These are phyloP conservation scores for Lepidium aucheri DNA, from an alignment of 345 rosid species.

Conservation along the genomic window DNA sequence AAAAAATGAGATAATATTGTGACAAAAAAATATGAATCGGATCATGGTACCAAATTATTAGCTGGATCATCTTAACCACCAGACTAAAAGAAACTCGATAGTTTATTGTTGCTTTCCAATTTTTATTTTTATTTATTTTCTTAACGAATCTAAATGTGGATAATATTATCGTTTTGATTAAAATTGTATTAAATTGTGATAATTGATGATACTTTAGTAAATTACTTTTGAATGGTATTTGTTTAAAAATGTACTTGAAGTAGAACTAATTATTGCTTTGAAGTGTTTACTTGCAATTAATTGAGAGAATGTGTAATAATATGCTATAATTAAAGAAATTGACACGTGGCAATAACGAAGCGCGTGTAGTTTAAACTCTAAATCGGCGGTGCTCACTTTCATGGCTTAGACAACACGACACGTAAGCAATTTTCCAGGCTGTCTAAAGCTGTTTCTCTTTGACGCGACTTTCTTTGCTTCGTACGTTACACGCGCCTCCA, in stretches of 20 bases:
- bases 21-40: no score
- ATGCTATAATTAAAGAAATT: not conserved
- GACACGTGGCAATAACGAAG: not conserved
- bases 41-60: no score
- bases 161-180: not conserved
- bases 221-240: not conserved
- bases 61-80: no score
- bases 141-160: not conserved
- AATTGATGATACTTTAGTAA: not conserved
- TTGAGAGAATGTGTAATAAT: no score
- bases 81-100: no score
- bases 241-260: not conserved
- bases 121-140: not conserved
- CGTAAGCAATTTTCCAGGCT: constrained; percentile 15
- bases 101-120: not conserved
- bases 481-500: constrained; percentile 9
- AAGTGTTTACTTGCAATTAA: no score
- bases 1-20: no score
- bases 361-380: constrained; percentile 2
- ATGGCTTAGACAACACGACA: constrained; percentile 22
- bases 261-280: not conserved
- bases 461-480: constrained; percentile 9
- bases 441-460: constrained; percentile 3
- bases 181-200: not conserved
- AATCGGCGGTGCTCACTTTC: constrained; percentile 9